phyloP scores from a whole-genome alignment of 768 basidiomycete genomes.

The Crepidotus variabilis region DNA sequence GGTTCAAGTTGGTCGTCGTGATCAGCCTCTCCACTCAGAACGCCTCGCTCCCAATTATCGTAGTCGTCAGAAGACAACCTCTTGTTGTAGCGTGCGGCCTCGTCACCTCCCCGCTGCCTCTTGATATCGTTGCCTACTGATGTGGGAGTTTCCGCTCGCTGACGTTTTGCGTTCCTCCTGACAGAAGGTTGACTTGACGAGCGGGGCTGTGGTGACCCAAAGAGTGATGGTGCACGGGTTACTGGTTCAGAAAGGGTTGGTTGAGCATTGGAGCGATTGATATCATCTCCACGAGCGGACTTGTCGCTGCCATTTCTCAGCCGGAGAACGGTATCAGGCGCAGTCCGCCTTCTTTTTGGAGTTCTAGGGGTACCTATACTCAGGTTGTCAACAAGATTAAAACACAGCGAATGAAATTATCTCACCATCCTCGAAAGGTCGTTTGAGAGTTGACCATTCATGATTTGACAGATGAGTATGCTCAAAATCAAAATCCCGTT shows the following conservation, averaged over 20 bases:
- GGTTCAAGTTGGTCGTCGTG: neutral
- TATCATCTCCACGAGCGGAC: neutral
- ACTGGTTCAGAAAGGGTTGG: conserved; percentile 13
- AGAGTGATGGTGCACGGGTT: conserved; percentile 8
- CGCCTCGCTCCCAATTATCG: neutral
- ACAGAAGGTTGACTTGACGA: conserved; percentile 10
- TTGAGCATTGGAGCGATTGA: neutral
- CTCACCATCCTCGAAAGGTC: neutral
- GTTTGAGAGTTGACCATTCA: neutral
- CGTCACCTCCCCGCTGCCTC: neutral
- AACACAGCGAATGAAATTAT: neutral
- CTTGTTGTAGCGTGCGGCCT: neutral
- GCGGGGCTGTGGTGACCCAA: neutral
- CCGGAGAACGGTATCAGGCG: neutral
- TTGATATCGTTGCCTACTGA: conserved; percentile 9
- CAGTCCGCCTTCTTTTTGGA: neutral
- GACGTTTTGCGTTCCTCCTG: neutral
- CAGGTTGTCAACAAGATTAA: neutral
- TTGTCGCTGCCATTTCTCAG: neutral
- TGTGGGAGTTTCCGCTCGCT: conserved; percentile 5
- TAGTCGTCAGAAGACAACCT: conserved; percentile 7
- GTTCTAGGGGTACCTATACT: neutral
- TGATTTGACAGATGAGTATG: neutral
- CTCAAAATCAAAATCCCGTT: neutral
- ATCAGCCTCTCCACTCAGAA: neutral